phyloP scores from a whole-genome alignment of 1,284 basidiomycete species.

The Flammula alnicola region DNA sequence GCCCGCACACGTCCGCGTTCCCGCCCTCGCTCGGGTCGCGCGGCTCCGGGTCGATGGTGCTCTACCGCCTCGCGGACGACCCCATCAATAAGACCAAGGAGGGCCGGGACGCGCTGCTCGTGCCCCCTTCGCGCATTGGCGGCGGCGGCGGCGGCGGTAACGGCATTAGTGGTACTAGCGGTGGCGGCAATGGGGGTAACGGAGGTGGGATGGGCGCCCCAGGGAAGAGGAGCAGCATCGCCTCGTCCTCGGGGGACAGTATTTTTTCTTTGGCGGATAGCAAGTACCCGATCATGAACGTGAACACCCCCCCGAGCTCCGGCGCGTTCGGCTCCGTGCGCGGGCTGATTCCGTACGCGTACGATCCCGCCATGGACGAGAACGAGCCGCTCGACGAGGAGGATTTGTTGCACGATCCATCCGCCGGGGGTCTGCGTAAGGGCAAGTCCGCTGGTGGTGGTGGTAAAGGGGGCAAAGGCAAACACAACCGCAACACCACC shows the following conservation, averaged over 20 bases:
- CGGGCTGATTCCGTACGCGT: constrained; percentile 68
- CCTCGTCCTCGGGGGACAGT: constrained; percentile 46
- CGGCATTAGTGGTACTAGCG: neutral
- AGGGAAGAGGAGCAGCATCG: constrained; percentile 35
- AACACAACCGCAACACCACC: neutral
- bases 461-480: too few species aligned
- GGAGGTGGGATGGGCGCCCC: neutral
- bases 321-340: constrained; percentile 38
- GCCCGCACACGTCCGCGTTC: constrained; percentile 18
- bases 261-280: constrained; percentile 60
- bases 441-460: constrained; percentile 2
- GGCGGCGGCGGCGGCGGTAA: neutral
- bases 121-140: constrained; percentile 23
- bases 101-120: constrained; percentile 18
- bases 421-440: constrained; percentile 11
- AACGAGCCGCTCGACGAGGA: constrained; percentile 68
- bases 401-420: constrained; percentile 63
- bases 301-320: neutral
- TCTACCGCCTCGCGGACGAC: constrained; percentile 60
- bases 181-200: neutral
- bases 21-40: constrained; percentile 24
- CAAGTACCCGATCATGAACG: constrained; percentile 54
- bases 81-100: too few species aligned
- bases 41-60: constrained; percentile 70
- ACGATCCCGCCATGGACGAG: constrained; percentile 64